Evolutionary conservation across 2,329 filamentous ascomycete genomes (phyloP), one percentile per base, ranked within the genome.

Genomic region (Aspergillus neoniger): DNA sequence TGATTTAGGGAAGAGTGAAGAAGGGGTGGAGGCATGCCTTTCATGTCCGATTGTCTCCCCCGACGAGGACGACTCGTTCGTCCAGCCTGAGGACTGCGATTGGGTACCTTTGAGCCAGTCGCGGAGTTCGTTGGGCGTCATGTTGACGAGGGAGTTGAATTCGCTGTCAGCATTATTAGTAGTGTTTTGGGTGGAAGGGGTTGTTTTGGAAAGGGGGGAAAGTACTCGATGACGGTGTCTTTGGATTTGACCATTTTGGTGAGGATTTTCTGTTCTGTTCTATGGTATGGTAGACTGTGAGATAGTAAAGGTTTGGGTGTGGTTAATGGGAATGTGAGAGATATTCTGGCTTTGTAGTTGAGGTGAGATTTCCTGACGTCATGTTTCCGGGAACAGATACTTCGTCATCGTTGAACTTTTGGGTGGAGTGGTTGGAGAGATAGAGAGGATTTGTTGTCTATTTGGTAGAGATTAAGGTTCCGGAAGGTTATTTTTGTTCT

Each of bases 101-200:
- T 85, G 80, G n/a, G 83, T 80, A 6, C 81, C 79, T 63, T 84
- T 80, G 23, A 89, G 81, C 87, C 87, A 89, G 23, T 81, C 77
- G 66, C 86, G 80, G 15, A 90, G 80, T 63, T 89, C 86, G 1
- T 79, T 72, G 1, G 85, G 78, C 10, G 80, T 82, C 86, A 90
- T 89, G 72, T 89, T 89, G 72, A 89, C 85, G 50, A 88, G 74
- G 41, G 85, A 80, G 63, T 89, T 88, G 79, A 88, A 90, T 70
- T 89, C 86, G 53, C 82, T 81, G 63, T 36, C 32, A 25, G 23
- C 5, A 1, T 6, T 36, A 14, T 36, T 36, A 52, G 39, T 25
- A n/a, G 3, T 52, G 41, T 63, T 30, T 52, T 39, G 17, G n/a
- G 79, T 77, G 2, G 76, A 78, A 15, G 5, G 48, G 28, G 28